Base-by-base conservation (phyloP, 164 flowering plant species). In the Vitis riparia region DNA sequence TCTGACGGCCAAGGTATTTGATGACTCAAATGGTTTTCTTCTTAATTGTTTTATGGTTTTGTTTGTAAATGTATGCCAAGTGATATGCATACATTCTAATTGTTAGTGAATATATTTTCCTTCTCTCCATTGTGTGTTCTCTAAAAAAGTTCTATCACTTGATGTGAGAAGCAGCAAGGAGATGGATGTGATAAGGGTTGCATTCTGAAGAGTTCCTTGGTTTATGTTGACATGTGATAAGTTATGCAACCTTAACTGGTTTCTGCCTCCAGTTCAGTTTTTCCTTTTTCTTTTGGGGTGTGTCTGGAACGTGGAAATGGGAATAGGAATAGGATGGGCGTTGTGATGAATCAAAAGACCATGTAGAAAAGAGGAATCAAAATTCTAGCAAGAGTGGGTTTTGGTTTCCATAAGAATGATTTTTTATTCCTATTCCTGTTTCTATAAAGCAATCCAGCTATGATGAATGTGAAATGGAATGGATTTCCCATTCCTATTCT, bases 1-100 rank as follows among this genome's bases (percentile, higher is more conserved):
- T 63, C 77, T 92, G 77, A 73, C 91, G 29, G 82, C 72, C 65
- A 87, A 94, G 97, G 99, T 94, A 77, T 30, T 10, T 19, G 49
- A 53, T 16, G 58, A 17, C 23, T 58, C 11, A 63, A 37, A 15
- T 56, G 44, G 12, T 66, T 49, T 44, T 23, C 27, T 23, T 23
- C 27, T 23, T 1, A 23, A 23, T 1, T 23, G 27, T 23, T 23
- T 23, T 23, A 23, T 23, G 27, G 27, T 23, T 23, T 13, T 44
- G 19, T 17, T 29, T 66, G n/a, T 53, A n/a, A 53, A 5, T 53
- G 5, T n/a, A 53, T 15, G 56, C 56, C 27, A 23, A 23, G 27
- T 23, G 27, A 23, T 23, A 23, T 23, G 27, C 27, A 23, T 23
- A 23, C 27, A 23, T 1, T 23, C 27, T 23, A 23, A 23, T 23